Evolutionary conservation across 768 basidiomycete genomes (phyloP).

Genomic region (Tephrocybe sp.): DNA sequence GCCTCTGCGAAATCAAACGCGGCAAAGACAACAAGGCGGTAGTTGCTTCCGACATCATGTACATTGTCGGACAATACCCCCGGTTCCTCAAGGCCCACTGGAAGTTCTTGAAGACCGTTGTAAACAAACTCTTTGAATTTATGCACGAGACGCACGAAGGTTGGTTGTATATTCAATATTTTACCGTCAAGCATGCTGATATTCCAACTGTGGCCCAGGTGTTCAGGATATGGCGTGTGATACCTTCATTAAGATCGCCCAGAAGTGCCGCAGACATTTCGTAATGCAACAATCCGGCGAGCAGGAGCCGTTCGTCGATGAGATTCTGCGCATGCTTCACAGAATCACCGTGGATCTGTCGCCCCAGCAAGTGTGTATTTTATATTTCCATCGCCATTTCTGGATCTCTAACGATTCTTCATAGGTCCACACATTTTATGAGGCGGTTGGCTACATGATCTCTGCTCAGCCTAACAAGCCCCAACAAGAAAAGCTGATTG

Average conservation of each 20-base stretch:
- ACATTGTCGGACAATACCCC: conserved; percentile 99
- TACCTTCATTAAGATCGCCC: conserved; percentile 99
- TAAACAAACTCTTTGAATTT: conserved; percentile 99
- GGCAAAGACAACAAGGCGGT: conserved; percentile 99
- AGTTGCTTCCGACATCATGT: conserved; percentile 95
- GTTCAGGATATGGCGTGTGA: conserved; percentile 99
- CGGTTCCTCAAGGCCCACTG: conserved; percentile 99
- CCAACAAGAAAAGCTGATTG: conserved; percentile 92
- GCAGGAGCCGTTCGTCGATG: conserved; percentile 96
- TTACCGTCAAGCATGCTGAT: not conserved
- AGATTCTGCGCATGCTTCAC: conserved; percentile 89
- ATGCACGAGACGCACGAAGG: conserved; percentile 99
- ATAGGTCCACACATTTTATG: conserved; percentile 95
- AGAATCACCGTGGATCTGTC: conserved; percentile 93
- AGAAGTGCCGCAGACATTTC: conserved; percentile 97
- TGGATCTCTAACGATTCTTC: conserved; percentile 15
- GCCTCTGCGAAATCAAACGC: conserved; percentile 95
- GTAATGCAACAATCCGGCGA: conserved; percentile 99
- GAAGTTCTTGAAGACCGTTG: conserved; percentile 99
- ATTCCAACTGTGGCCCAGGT: conserved; percentile 43
- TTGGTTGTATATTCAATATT: conserved; percentile 27
- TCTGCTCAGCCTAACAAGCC: conserved; percentile 98
- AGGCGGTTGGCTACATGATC: conserved; percentile 99
- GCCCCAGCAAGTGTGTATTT: conserved; percentile 69
- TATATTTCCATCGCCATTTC: not conserved